phyloP scores from a whole-genome alignment of 2,329 filamentous ascomycete species.

The Colletotrichum tropicale region DNA sequence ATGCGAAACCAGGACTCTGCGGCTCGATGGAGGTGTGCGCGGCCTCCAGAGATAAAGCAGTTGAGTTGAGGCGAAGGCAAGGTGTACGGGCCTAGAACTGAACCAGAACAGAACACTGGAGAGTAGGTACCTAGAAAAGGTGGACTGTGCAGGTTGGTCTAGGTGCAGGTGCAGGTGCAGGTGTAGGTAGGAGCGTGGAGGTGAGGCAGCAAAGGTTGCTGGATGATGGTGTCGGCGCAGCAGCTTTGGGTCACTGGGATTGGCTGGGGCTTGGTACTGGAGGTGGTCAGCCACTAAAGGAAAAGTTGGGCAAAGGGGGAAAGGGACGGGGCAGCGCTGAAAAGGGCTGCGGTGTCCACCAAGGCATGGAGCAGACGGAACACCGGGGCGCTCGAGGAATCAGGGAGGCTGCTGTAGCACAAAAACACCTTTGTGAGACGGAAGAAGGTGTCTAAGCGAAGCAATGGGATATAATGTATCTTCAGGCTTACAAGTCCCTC shows the following conservation, averaged over 20 bases:
- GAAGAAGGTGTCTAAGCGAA: not conserved
- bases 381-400: not conserved
- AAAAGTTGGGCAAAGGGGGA: not conserved
- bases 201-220: not conserved
- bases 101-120: conserved; percentile 17
- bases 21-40: conserved; percentile 19
- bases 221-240: conserved; percentile 3
- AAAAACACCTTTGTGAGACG: not conserved
- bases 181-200: not conserved
- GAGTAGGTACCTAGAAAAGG: not conserved
- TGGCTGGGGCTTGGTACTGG: not conserved
- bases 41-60: conserved; percentile 21
- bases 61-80: conserved; percentile 18
- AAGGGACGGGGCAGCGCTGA: not conserved
- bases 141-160: not conserved
- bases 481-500: not conserved
- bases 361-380: not conserved
- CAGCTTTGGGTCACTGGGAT: conserved; percentile 2
- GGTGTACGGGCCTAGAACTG: conserved; percentile 21
- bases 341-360: not conserved
- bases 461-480: not conserved
- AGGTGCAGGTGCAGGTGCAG: not conserved
- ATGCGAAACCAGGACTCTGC: conserved; percentile 20
- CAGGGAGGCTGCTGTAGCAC: not conserved
- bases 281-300: not conserved